A percentile compares a stretch with the other conserved stretches of the same genome.
Evolutionary conservation across 2,329 filamentous ascomycete species (phyloP).

Genomic region (Rugonectria rugulosa): DNA sequence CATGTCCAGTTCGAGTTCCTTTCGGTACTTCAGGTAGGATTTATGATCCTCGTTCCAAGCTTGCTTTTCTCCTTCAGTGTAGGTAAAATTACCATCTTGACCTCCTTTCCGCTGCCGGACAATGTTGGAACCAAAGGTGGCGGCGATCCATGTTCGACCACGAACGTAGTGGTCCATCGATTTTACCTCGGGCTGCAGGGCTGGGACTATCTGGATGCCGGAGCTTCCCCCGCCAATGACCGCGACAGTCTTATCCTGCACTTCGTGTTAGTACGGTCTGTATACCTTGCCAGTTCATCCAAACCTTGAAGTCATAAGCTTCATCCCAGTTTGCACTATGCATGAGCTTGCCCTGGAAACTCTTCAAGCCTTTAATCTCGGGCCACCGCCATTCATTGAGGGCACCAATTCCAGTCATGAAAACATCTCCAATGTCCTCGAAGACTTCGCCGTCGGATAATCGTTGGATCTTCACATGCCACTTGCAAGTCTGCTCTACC

Average conservation of each 20-base stretch:
- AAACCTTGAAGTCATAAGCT: conserved; percentile 15
- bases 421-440: conserved; percentile 33
- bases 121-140: conserved; percentile 4
- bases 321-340: conserved; percentile 54
- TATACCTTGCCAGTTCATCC: too few relatives aligned
- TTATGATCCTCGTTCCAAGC: conserved; percentile 1
- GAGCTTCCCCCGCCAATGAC: conserved; percentile 19
- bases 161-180: conserved; percentile 21
- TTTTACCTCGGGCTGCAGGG: conserved; percentile 12
- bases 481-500: conserved; percentile 40
- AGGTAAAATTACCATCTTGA: neutral
- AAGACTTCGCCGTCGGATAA: conserved; percentile 2
- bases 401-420: conserved; percentile 59
- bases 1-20: conserved; percentile 9
- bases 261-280: neutral
- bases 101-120: neutral
- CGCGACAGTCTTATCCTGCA: conserved; percentile 15
- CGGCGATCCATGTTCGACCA: conserved; percentile 18
- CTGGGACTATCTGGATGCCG: conserved; percentile 22
- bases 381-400: conserved; percentile 58
- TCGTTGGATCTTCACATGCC: conserved; percentile 50
- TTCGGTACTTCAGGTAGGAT: conserved; percentile 10
- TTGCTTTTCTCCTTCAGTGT: conserved; percentile 4
- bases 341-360: conserved; percentile 53
- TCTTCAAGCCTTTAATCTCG: conserved; percentile 52